These are phyloP conservation scores for Aphanomyces invadans DNA, from an alignment of 352 stramenopile species.

Conservation along the genomic window DNA sequence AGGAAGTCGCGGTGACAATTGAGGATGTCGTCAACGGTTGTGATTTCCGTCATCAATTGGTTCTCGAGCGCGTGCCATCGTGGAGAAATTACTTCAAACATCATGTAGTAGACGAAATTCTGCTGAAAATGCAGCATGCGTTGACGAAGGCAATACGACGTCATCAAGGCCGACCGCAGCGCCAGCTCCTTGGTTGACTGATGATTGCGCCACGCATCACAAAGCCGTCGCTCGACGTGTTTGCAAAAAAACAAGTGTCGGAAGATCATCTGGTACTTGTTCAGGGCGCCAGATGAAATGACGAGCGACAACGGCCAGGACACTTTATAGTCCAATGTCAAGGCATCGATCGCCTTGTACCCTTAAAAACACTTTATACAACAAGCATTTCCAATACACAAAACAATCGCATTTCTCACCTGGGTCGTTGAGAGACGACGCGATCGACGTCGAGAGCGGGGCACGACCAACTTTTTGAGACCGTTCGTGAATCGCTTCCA, in stretches of 20 bases:
- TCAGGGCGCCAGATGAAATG: conserved; percentile 88
- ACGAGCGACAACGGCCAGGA: conserved; percentile 97
- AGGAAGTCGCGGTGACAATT: conserved; percentile 93
- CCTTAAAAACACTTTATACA: conserved; percentile 26
- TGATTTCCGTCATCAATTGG: conserved; percentile 49
- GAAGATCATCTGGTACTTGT: conserved; percentile 99
- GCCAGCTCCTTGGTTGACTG: conserved; percentile 89
- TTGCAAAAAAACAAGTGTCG: conserved; percentile 99
- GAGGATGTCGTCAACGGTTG: conserved; percentile 94
- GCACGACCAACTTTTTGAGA: conserved; percentile 51
- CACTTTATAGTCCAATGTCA: conserved; percentile 95
- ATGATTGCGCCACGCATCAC: conserved; percentile 94
- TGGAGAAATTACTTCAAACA: conserved; percentile 94
- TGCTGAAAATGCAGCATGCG: conserved; percentile 99
- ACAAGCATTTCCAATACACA: neutral
- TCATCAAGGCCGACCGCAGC: conserved; percentile 78
- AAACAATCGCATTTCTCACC: conserved; percentile 19
- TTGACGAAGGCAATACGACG: conserved; percentile 92
- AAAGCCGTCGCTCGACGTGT: conserved; percentile 95
- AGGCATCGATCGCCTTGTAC: conserved; percentile 92
- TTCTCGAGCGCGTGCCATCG: conserved; percentile 87
- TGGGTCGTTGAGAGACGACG: conserved; percentile 54
- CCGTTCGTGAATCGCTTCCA: conserved; percentile 87
- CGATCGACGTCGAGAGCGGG: conserved; percentile 65
- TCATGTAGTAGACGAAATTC: conserved; percentile 99